Evolutionary conservation across 2,329 filamentous ascomycete genomes (phyloP), one percentile per base, ranked within the genome.

Genomic region (Paracoccidioides lutzii): DNA sequence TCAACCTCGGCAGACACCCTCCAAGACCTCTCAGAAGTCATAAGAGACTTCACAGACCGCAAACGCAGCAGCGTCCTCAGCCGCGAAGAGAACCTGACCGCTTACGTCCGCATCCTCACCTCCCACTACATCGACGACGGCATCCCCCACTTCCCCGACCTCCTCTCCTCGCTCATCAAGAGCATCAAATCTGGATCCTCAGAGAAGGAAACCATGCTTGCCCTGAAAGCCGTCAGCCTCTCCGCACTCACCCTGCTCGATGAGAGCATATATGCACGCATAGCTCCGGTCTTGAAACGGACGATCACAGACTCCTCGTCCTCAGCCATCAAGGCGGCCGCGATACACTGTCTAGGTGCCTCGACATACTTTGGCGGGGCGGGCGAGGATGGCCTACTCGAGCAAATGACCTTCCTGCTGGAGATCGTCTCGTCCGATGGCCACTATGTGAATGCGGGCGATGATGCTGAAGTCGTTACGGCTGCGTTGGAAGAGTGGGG

Each of bases 371-470:
- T 88, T 62, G 87, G 85, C 14, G 88, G 88, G 1, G 87, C 85
- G 0, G 79, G 81, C 4, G 78, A 81, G 35, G 81, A 84, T 37
- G 84, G 83, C 22, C 81, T 83, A 0, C 75, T 85, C 43, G 84
- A 90, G 38, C 75, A 87, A 49, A 85, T 94, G 76, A 81, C 84
- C 2, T 88, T 85, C 60, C 73, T 91, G 33, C 72, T 91, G 9
- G 86, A 90, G 57, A 88, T 95, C 52, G 75, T 90, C 15, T 83
- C 88, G 58, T 88, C 84, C 6, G 89, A 95, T 61, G 90, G 90
- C 2, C 78, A 85, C 42, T 81, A 78, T 2, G 77, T 91, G 44
- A 81, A 82, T 5, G 87, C 88, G 0, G 76, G 78, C 40, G 88
- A 95, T 64, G 84, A 84, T 60, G 81, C 78, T 0, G 75, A 76